Evolutionary conservation across 1,284 basidiomycete species (phyloP).

Genomic region (Ganoderma resinaceum): DNA sequence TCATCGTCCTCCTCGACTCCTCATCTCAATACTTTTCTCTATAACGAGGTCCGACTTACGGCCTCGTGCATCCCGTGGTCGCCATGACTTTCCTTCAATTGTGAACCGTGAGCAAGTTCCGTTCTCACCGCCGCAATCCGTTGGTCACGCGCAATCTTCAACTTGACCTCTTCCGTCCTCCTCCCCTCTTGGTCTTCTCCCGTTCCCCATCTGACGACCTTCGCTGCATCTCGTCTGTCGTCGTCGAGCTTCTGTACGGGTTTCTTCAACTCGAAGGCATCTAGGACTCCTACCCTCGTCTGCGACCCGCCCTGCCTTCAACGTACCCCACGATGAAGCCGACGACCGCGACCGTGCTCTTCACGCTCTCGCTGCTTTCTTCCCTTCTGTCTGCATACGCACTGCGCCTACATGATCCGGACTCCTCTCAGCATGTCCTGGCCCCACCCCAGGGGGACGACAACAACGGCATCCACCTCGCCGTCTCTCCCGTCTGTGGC

Average conservation of each 20-base stretch:
- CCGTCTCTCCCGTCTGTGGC: slow-evolving; percentile 46
- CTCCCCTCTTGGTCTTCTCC: background rate
- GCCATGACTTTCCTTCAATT: background rate
- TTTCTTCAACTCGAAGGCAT: too few species aligned
- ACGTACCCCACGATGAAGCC: background rate
- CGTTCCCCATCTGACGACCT: background rate
- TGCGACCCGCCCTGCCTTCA: background rate
- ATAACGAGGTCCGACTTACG: background rate
- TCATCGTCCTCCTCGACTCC: background rate
- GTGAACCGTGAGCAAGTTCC: background rate
- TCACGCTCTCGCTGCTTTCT: background rate
- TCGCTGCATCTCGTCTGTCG: too few species aligned
- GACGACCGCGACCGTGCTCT: background rate
- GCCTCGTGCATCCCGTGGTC: background rate
- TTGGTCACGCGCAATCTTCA: background rate
- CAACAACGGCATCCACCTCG: slow-evolving; percentile 44
- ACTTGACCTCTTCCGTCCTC: background rate
- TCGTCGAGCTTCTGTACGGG: too few species aligned
- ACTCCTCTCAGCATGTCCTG: background rate
- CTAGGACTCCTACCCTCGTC: background rate
- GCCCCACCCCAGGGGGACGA: background rate
- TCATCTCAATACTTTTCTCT: background rate
- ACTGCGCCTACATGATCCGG: background rate
- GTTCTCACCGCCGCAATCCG: background rate
- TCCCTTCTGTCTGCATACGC: background rate